Base-by-base conservation (phyloP, 169 alveolate genomes). In the Eimeria necatrix region DNA sequence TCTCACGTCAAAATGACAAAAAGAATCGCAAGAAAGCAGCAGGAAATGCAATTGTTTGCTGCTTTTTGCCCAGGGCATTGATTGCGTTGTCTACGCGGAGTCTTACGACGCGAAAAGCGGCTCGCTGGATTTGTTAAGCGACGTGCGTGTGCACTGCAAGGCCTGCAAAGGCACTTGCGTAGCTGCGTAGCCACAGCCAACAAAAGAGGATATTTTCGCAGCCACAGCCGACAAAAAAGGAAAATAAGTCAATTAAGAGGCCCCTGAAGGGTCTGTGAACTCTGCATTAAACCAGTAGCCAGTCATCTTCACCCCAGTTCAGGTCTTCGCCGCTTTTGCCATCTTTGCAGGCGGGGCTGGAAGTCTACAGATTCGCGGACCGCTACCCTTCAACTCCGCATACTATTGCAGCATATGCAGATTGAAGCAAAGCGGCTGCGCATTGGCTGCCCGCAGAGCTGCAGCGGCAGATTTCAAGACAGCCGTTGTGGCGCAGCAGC, bases 51-150 rank as follows among this genome's bases (percentile, higher is more conserved):
- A 32, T 32, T 32, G 41, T 49, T 16, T 18, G 48, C 49, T 9
- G 22, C 16, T 52, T n/a, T 4, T 18, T 7, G 14, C 20, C 0
- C 93, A 86, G 60, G 98, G 97, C 14, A 94, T 98, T 61, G 74
- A 48, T 56, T 94, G 96, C 61, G 96, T 97, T n/a, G 97, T 97
- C 9, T 97, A 94, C 80, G 85, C 86, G 22, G 93, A 91, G 52
- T 96, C 95, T 20, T 96, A 95, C 68, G 70, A 91, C 86, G 2
- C 56, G 14, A 8, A 16, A 4, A 73, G 87, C 56, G 94, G 88
- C 74, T 81, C 94, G 22, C 74, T 86, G 26, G 68, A 64, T 3
- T 83, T 86, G 24, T 22, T 86, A 61, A 86, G 51, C 0, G n/a
- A 74, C 24, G 93, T 86, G 52, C 10, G 81, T n/a, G 18, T 9